Evolutionary conservation across 257 asterid species (phyloP), one percentile per base, ranked within the genome.

Genomic region (Lavandula angustifolia): DNA sequence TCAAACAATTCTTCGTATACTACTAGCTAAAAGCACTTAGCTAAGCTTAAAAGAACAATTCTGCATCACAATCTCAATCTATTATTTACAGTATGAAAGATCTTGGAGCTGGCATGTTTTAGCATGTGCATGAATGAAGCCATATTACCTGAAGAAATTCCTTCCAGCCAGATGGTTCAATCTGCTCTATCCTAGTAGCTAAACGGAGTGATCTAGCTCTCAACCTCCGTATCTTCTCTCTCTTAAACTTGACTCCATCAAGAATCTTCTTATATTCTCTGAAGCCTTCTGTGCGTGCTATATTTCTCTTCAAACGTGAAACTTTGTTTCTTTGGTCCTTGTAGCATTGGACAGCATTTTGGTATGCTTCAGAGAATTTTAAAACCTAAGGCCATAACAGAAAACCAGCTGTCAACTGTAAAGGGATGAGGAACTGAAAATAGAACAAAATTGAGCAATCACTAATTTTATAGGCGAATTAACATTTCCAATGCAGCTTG

Each of bases 121-220:
- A 35, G 60, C 13, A 48, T 72, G 46, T 51, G 53, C n/a, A 16
- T 33, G 53, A 29, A 38, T 69, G 52, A 40, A 51, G 43, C 61
- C 52, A 41, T 54, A 53, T 54, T 77, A 92, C 99, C 97, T 89
- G 96, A 76, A 89, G 82, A 84, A 92, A 92, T 71, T 92, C 99
- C 84, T 92, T 92, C 99, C 99, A 92, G 57, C 99, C 97, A 74
- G 97, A 89, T 47, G 99, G 99, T 79, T 89, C 99, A 70, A 92
- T 92, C 85, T 87, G 88, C 84, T 84, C 92, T 64, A 92, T 81
- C 73, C 99, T 91, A 72, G 75, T 77, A 67, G 42, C 60, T 78
- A 92, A 76, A 66, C 97, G 97, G 42, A 82, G 81, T 12, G 97
- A 84, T 78, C 99, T 86, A 63, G 80, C 82, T 66, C 85, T 87